A percentile compares a stretch with the other conserved stretches of the same genome.
These are phyloP conservation scores for Chytriomyces sp. DNA, from an alignment of 192 early-diverging fungal species.

Conservation along the genomic window DNA sequence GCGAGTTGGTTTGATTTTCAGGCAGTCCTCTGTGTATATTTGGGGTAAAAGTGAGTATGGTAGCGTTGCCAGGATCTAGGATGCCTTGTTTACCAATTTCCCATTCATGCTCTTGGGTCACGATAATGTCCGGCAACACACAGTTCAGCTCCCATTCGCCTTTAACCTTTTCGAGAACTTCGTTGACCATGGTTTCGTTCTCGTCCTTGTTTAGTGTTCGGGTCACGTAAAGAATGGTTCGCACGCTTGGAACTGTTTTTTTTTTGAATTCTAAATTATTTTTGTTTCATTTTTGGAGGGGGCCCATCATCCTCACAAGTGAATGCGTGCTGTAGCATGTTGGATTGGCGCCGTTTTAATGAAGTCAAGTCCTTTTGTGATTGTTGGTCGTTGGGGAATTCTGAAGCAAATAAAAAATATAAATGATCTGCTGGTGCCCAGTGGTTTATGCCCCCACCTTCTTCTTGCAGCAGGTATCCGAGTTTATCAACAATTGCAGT, in stretches of 20 bases:
- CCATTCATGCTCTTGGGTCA: constrained; percentile 36
- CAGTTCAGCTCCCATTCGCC: constrained; percentile 52
- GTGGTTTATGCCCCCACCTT: constrained; percentile 53
- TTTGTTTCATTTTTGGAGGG: not conserved
- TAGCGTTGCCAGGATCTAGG: constrained; percentile 11
- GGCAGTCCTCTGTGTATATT: constrained; percentile 50
- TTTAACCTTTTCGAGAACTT: constrained; percentile 55
- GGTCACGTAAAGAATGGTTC: constrained; percentile 88
- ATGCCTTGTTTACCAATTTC: constrained; percentile 37
- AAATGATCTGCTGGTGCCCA: constrained; percentile 30
- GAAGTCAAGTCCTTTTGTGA: constrained; percentile 56
- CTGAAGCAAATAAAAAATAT: constrained; percentile 44
- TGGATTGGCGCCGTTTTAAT: constrained; percentile 63
- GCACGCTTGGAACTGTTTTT: constrained; percentile 72
- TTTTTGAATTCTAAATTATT: not conserved
- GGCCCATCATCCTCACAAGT: constrained; percentile 35
- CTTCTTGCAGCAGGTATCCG: constrained; percentile 80
- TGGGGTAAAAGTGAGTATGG: constrained; percentile 33
- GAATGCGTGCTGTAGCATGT: constrained; percentile 76
- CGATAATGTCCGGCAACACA: constrained; percentile 53
- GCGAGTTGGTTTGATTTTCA: constrained; percentile 57
- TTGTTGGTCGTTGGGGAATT: constrained; percentile 68
- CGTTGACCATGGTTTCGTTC: constrained; percentile 87
- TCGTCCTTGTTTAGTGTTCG: constrained; percentile 88
- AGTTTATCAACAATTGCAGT: constrained; percentile 86